Conservation (phyloP, 805 yeast genomes). For the Saccharomycopsis selenospora region DNA sequence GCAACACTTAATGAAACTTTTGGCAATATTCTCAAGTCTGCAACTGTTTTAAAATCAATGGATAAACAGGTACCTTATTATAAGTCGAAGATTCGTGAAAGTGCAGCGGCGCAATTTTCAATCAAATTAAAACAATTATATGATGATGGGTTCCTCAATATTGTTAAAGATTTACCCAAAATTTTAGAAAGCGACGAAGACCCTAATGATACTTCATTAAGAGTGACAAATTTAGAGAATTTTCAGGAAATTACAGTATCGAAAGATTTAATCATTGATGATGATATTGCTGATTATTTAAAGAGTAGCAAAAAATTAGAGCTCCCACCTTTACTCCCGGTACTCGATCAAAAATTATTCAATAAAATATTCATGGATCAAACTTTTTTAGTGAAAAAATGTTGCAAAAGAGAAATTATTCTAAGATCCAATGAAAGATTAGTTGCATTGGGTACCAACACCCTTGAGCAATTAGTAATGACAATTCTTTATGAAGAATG, state of each 20-base stretch:
- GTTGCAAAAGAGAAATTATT: constrained; percentile 7
- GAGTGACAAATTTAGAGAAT: not conserved
- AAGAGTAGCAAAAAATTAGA: not conserved
- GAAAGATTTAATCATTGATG: not conserved
- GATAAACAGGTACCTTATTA: too few species aligned
- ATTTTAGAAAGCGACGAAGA: not conserved
- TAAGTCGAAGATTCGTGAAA: too few species aligned
- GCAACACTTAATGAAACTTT: not conserved
- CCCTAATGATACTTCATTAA: too few species aligned
- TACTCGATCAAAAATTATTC: not conserved
- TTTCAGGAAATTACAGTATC: not conserved
- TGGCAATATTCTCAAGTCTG: not conserved
- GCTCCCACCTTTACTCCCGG: not conserved
- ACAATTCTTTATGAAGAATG: not conserved
- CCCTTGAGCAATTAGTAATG: not conserved
- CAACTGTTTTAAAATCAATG: not conserved
- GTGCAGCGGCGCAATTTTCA: not conserved
- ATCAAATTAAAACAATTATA: not conserved
- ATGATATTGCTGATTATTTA: not conserved
- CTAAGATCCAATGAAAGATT: not conserved
- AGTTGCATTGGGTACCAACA: not conserved
- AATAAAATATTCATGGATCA: not conserved
- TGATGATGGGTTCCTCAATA: constrained; percentile 1
- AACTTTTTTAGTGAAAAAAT: constrained; percentile 33
- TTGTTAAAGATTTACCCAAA: not conserved